Evolutionary conservation across 2,329 filamentous ascomycete species (phyloP), one percentile per base, ranked within the genome.

Genomic region (Acephala macrosclerotiorum): DNA sequence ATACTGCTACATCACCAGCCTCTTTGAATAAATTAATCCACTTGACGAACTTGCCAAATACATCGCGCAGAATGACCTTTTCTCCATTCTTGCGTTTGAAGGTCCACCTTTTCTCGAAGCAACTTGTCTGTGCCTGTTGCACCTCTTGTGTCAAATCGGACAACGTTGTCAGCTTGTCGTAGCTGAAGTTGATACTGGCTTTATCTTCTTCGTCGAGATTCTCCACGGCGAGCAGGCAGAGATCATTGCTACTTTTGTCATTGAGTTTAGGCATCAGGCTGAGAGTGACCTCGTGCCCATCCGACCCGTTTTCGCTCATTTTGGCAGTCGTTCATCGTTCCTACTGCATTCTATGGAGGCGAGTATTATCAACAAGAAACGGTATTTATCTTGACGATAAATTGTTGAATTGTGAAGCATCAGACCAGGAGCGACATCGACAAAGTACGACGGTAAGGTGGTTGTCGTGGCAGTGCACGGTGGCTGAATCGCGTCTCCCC

Each of bases 11-110:
- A 61, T 70, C 66, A 2, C 74, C 73, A 35, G 75, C 65, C 18
- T 67, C 58, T 58, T 70, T 73, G 55, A 75, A 75, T 56, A 71
- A 74, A n/a, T 74, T 47, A 6, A 75, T 53, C 73, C 70, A 76
- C 1, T 11, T 58, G 8, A 67, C 40, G 5, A 74, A 63, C 53
- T 74, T 75, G 5, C 70, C 68, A 14, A 66, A 64, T 5, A 66
- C 22, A 61, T 68, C 58, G 14, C 61, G 53, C n/a, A 65, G 38
- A n/a, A 60, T 53, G 18, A 60, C 36, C 4, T 29, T 53, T 42
- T 60, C 42, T 51, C 58, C 42, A 53, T 36, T 60, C 20, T 60
- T 60, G 18, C 38, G 26, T 22, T 2, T 25, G 26, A 33, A 60
- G 16, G 11, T 29, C 25, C 25, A 35, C 29, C 42, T 49, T 14